Conservation (phyloP, 2,329 filamentous ascomycete species). For the Aspergillus transmontanensis region DNA sequence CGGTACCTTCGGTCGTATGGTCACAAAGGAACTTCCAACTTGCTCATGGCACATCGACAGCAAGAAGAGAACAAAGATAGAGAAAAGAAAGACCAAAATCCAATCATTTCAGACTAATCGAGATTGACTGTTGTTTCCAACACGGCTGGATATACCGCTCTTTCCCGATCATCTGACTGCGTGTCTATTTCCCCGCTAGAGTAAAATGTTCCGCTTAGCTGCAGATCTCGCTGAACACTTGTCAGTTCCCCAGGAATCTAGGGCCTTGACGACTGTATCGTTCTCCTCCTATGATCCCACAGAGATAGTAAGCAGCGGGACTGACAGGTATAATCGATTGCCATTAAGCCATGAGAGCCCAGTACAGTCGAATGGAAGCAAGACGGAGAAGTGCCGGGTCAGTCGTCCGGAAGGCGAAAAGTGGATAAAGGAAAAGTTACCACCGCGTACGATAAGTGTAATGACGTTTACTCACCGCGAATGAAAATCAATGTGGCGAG, state of each 20-base stretch:
- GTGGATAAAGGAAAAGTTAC: conserved; percentile 17
- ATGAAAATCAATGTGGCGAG: conserved; percentile 9
- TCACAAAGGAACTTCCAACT: neutral
- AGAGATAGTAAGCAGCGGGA: conserved; percentile 7
- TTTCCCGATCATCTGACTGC: neutral
- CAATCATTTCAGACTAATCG: neutral
- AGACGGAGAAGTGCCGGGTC: neutral
- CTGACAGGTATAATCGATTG: neutral
- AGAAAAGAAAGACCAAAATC: neutral
- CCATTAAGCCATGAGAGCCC: neutral
- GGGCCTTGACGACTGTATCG: neutral
- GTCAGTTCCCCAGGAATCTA: conserved; percentile 13
- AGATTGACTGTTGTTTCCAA: neutral
- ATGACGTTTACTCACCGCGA: conserved; percentile 17
- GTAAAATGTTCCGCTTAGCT: conserved; percentile 19
- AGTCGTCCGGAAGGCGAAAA: neutral
- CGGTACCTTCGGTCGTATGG: neutral
- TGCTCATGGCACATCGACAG: neutral
- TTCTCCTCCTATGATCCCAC: conserved; percentile 6
- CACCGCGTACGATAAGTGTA: conserved; percentile 12
- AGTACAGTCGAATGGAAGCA: neutral
- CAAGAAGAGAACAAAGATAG: neutral
- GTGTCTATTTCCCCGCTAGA: conserved; percentile 4
- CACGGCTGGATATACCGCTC: neutral
- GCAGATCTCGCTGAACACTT: conserved; percentile 18